Percentiles rank a stretch among this genome's conserved stretches.
phyloP scores from a whole-genome alignment of 768 basidiomycete genomes.

The Phanerochaete carnosa region DNA sequence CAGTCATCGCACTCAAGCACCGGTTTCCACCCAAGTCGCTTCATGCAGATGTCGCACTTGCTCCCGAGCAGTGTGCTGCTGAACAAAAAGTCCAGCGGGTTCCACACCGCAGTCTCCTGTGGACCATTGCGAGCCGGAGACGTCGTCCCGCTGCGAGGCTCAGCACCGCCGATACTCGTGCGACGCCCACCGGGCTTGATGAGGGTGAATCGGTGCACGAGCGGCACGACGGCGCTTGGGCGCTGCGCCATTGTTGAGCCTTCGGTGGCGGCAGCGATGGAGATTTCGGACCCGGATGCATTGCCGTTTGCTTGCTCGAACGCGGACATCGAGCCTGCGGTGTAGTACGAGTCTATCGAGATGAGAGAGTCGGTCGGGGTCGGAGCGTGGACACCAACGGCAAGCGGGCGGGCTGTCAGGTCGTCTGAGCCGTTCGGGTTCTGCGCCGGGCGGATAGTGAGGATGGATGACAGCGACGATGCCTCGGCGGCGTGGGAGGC shows the following conservation, averaged over 20 bases:
- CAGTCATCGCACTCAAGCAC: conserved; percentile 89
- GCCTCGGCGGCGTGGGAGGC: conserved; percentile 32
- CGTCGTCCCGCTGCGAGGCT: conserved; percentile 27
- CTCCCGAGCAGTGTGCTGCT: conserved; percentile 65
- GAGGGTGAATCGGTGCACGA: conserved; percentile 84
- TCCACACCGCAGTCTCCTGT: conserved; percentile 49
- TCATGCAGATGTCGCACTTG: conserved; percentile 81
- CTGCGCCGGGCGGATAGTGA: conserved; percentile 61
- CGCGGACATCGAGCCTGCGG: conserved; percentile 43
- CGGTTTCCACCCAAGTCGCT: conserved; percentile 84
- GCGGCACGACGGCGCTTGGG: conserved; percentile 38
- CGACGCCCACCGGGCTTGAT: conserved; percentile 76
- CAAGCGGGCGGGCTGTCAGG: conserved; percentile 39
- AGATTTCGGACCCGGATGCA: conserved; percentile 31
- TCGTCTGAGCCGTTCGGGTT: conserved; percentile 43
- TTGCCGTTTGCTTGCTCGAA: neutral
- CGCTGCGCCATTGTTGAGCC: conserved; percentile 53
- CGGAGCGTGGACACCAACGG: conserved; percentile 23
- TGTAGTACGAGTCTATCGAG: conserved; percentile 62
- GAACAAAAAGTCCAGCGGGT: conserved; percentile 77
- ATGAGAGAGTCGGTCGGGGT: conserved; percentile 43
- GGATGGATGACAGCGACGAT: conserved; percentile 65
- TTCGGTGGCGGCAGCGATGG: conserved; percentile 67
- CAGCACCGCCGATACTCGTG: neutral
- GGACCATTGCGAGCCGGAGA: conserved; percentile 27